Conservation (phyloP, 2,329 filamentous ascomycete species). For the Lizonia empirigonia region DNA sequence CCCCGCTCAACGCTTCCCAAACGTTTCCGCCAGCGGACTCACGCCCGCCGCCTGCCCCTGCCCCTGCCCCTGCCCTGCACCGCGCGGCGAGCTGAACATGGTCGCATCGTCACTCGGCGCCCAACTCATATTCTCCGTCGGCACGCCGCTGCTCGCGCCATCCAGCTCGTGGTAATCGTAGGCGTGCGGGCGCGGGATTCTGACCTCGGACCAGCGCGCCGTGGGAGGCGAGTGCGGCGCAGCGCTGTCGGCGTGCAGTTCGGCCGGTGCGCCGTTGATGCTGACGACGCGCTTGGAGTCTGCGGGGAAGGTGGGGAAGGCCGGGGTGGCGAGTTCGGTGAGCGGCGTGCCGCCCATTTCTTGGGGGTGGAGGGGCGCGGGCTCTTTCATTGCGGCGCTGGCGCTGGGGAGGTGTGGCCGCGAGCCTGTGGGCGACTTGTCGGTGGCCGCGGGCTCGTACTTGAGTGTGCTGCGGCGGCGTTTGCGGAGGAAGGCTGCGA, state of each 20-base stretch:
- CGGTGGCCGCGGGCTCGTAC: conserved; percentile 31
- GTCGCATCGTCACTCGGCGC: conserved; percentile 32
- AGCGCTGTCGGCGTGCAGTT: conserved; percentile 28
- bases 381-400: conserved; percentile 22
- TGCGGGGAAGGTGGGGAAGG: conserved; percentile 14
- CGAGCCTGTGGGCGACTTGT: conserved; percentile 27
- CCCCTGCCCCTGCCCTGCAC: conserved; percentile 11
- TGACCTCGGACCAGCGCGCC: conserved; percentile 34
- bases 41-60: conserved; percentile 20
- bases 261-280: conserved; percentile 31
- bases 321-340: conserved; percentile 31
- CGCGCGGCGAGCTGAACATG: conserved; percentile 6
- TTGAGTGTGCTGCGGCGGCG: conserved; percentile 21
- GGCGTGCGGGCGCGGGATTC: conserved; percentile 16
- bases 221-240: conserved; percentile 13
- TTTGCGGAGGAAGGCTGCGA: conserved; percentile 28
- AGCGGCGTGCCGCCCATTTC: conserved; percentile 36
- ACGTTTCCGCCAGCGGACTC: conserved; percentile 27
- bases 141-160: conserved; percentile 18
- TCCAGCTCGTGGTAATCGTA: conserved; percentile 23
- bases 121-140: conserved; percentile 27
- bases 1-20: conserved; percentile 1
- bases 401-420: conserved; percentile 3
- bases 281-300: conserved; percentile 29
- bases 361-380: conserved; percentile 16